Conservation (phyloP, 345 rosid genomes). For the Boechera retrofracta region DNA sequence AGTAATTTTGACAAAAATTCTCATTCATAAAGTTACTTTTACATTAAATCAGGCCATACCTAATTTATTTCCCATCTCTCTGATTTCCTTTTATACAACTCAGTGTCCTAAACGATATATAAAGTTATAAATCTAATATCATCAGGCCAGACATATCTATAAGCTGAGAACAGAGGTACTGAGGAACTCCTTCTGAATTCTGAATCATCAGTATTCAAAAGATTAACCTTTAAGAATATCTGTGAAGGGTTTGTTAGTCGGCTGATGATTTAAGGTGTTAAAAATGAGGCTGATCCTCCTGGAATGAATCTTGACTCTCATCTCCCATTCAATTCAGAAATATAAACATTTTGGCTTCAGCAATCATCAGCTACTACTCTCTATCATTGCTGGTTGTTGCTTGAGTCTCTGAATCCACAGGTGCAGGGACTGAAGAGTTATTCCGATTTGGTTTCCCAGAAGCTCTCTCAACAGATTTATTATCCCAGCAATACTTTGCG, state of each 20-base stretch:
- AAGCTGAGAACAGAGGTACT: background rate
- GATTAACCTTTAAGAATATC: background rate
- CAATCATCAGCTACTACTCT: constrained; percentile 1
- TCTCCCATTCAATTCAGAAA: background rate
- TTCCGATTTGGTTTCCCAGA: constrained; percentile 33
- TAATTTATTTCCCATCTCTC: background rate
- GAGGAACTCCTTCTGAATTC: background rate
- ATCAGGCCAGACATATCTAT: background rate
- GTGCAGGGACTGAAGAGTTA: constrained; percentile 24
- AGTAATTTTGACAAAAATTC: background rate
- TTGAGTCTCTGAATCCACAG: constrained; percentile 32
- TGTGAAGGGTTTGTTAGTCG: background rate
- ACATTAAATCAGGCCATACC: constrained; percentile 5
- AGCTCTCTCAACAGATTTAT: constrained; percentile 46
- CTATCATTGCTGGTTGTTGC: constrained; percentile 21
- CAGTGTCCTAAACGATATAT: background rate
- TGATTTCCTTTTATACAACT: background rate
- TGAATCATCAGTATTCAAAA: constrained; percentile 9
- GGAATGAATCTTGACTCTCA: constrained; percentile 11
- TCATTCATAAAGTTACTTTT: constrained; percentile 13
- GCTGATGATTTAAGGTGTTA: constrained; percentile 12
- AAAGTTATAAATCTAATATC: constrained; percentile 10
- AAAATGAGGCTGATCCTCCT: constrained; percentile 1
- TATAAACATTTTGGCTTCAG: background rate
- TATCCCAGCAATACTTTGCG: constrained; percentile 55